A percentile compares a stretch with the other conserved stretches of the same genome.
phyloP scores from a whole-genome alignment of 2,329 filamentous ascomycete genomes.

The Lachnellula suecica region DNA sequence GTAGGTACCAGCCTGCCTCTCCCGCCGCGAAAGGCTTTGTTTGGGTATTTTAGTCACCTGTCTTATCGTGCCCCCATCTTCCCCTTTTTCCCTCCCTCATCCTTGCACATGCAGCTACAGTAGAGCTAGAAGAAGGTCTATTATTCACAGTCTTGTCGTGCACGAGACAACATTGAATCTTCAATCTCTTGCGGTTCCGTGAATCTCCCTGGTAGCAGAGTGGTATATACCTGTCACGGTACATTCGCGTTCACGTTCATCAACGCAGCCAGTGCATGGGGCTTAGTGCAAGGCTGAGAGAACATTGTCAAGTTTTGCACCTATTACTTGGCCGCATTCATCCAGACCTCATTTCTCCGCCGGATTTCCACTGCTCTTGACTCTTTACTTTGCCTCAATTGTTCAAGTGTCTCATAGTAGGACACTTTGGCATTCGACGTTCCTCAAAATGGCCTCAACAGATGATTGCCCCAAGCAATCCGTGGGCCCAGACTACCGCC shows the following conservation, averaged over 20 bases:
- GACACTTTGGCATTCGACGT: neutral
- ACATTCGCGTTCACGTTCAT: neutral
- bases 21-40: too few relatives aligned
- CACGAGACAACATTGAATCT: slow-evolving; percentile 1
- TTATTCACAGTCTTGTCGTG: neutral
- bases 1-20: too few relatives aligned
- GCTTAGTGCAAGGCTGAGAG: neutral
- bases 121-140: neutral
- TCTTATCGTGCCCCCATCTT: too few relatives aligned
- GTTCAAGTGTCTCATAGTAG: neutral
- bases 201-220: neutral
- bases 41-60: too few relatives aligned
- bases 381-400: neutral
- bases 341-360: neutral
- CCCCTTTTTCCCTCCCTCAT: too few relatives aligned
- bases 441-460: slow-evolving; percentile 25
- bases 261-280: neutral
- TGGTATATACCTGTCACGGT: neutral
- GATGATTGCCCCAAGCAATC: slow-evolving; percentile 52
- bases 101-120: neutral
- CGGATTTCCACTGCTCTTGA: neutral
- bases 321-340: neutral
- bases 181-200: neutral
- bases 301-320: too few relatives aligned
- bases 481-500: slow-evolving; percentile 78